Evolutionary conservation across 768 basidiomycete genomes (phyloP), one percentile per base, ranked within the genome.

Genomic region (Lentinula aciculospora): DNA sequence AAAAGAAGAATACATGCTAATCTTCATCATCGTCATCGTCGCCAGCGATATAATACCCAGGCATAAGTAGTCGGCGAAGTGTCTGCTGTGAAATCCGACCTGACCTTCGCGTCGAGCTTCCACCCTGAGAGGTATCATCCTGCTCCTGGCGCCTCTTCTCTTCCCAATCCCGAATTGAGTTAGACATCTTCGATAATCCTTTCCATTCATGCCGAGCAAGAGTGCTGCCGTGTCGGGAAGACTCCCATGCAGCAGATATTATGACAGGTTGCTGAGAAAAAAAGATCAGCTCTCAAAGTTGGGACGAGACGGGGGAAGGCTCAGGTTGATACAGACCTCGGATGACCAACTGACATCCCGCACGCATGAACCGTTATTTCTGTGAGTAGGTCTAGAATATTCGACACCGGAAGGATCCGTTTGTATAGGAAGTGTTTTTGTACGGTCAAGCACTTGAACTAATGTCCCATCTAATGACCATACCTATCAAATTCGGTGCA

Each of bases 191-290:
- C 1, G 81, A 80, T 56, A 95, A 73, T 5, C 95, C 94, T 71
- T 95, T 97, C 92, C 94, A 99, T 72, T 98, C 92, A 64, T 99
- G 97, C 63, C 89, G 80, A 4, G 95, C 96, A 23, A 99, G 82
- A 42, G 85, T 79, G 36, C 92, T 94, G 12, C 86, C 84, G 19
- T 79, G 80, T 31, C 77, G 72, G 28, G 75, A 74, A 37, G 74
- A 78, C 42, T 88, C 85, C 96, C 97, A 98, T 3, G 85, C 94
- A 5, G 90, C 92, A 61, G 89, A 94, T 86, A 99, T 89, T 47
- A 99, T 68, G 21, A 89, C 85, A 37, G 96, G 94, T 77, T 95
- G 88, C 83, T 59, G 34, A 19, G 29, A 29, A 29, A 28, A 46
- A n/a, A 60, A 36, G 23, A n/a, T 29, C 34, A 44, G 40, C 27